Evolutionary conservation across 768 basidiomycete genomes (phyloP).

Genomic region (Zangia roseola): DNA sequence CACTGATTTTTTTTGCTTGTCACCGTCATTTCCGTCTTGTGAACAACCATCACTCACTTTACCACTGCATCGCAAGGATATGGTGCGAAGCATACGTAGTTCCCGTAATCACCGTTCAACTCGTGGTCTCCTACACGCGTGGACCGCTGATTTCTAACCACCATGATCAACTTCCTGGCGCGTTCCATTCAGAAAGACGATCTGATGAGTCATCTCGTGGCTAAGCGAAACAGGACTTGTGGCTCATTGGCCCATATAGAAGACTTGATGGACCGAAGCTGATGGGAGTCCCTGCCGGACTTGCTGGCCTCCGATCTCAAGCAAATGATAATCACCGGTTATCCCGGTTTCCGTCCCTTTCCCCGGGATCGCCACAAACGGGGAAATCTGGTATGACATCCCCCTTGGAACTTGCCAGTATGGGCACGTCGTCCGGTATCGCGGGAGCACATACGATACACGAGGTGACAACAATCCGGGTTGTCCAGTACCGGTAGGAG

Average conservation of each 20-base stretch:
- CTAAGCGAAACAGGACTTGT: background rate
- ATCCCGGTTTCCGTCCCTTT: background rate
- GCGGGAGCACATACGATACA: no score
- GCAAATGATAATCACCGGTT: background rate
- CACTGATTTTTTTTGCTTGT: background rate
- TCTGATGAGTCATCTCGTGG: background rate
- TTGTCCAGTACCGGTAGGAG: no score
- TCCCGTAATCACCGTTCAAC: no score
- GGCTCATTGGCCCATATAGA: background rate
- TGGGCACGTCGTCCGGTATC: background rate
- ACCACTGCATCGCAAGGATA: no score
- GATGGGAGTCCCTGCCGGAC: no score
- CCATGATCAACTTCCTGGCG: background rate
- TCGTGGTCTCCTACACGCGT: no score
- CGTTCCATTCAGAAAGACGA: slow-evolving; percentile 1
- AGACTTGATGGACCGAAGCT: background rate
- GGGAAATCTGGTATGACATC: no score
- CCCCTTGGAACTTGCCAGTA: slow-evolving; percentile 1
- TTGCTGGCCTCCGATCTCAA: no score
- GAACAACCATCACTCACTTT: no score
- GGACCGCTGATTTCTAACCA: no score
- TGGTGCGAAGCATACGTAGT: no score
- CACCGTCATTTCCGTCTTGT: background rate
- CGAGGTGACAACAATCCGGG: no score
- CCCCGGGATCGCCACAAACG: background rate